Percentiles rank a stretch among this genome's conserved stretches.
These are phyloP conservation scores for Trichophaea hybrida DNA, from an alignment of 2,329 filamentous ascomycete genomes.

Conservation along the genomic window DNA sequence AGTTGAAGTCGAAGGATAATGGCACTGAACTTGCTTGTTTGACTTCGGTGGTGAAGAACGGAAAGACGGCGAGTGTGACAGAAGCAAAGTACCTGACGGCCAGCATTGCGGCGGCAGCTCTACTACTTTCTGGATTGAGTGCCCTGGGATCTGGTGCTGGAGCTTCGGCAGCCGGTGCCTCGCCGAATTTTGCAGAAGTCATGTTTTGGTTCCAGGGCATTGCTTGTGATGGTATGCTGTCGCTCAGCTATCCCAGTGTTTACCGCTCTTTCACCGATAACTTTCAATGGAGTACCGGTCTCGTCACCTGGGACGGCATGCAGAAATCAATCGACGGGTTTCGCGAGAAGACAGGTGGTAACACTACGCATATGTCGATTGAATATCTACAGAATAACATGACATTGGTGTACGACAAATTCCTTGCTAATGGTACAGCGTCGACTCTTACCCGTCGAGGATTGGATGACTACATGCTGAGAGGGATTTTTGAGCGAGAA, in stretches of 20 bases:
- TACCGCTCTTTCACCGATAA: slow-evolving; percentile 86
- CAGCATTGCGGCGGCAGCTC: slow-evolving; percentile 69
- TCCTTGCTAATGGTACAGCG: background rate
- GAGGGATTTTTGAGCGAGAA: background rate
- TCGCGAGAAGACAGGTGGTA: slow-evolving; percentile 65
- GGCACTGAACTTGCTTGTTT: slow-evolving; percentile 64
- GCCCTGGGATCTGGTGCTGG: slow-evolving; percentile 48
- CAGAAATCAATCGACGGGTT: slow-evolving; percentile 75
- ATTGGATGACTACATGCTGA: slow-evolving; percentile 33
- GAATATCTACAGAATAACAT: slow-evolving; percentile 61
- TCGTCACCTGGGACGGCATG: slow-evolving; percentile 70
- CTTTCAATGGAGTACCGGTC: slow-evolving; percentile 78
- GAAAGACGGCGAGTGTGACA: slow-evolving; percentile 61
- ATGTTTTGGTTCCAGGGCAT: slow-evolving; percentile 85
- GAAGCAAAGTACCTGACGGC: slow-evolving; percentile 73
- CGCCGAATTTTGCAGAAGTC: slow-evolving; percentile 73
- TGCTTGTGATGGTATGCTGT: slow-evolving; percentile 93
- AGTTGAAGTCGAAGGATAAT: slow-evolving; percentile 50
- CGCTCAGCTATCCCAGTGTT: slow-evolving; percentile 70
- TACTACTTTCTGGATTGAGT: slow-evolving; percentile 57
- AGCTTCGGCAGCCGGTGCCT: slow-evolving; percentile 49
- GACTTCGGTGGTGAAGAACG: slow-evolving; percentile 66
- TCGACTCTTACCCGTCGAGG: background rate
- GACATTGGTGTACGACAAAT: slow-evolving; percentile 52
- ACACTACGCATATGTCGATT: slow-evolving; percentile 67